A percentile compares a stretch with the other conserved stretches of the same genome.
Conservation (phyloP, 768 basidiomycete species). For the Strobilomyces dryophilus region DNA sequence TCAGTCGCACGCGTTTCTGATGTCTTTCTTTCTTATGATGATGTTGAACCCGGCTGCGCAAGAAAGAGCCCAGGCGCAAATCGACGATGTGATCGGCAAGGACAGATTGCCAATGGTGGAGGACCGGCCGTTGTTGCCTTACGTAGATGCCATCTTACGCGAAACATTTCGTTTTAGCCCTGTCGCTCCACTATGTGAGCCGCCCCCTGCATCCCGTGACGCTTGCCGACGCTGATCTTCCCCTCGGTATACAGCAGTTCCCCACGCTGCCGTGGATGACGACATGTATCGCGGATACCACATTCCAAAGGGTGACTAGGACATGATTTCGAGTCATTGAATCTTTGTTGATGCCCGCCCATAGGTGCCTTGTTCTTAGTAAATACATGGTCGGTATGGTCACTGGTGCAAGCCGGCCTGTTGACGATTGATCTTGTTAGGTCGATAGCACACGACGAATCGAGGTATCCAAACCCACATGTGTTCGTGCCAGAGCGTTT, state of each 20-base stretch:
- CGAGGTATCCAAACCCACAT: too few relatives aligned
- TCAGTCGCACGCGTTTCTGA: background rate
- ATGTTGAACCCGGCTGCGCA: background rate
- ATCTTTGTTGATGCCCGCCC: too few relatives aligned
- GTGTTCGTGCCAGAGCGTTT: too few relatives aligned
- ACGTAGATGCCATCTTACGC: background rate
- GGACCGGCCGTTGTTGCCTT: background rate
- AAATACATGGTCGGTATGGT: too few relatives aligned
- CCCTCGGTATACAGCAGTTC: background rate
- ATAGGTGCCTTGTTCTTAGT: too few relatives aligned
- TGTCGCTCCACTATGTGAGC: background rate
- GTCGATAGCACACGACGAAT: too few relatives aligned
- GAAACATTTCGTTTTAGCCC: background rate
- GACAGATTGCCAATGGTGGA: background rate
- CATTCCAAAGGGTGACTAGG: background rate
- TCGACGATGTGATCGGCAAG: background rate
- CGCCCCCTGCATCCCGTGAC: background rate
- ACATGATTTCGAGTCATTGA: too few relatives aligned
- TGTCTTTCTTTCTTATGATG: background rate
- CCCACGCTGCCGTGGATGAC: background rate
- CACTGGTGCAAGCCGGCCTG: too few relatives aligned
- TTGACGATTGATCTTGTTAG: too few relatives aligned
- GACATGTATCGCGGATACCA: background rate
- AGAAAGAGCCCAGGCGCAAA: background rate
- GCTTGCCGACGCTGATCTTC: too few relatives aligned